Percentiles rank a stretch among this genome's conserved stretches.
Conservation (phyloP, 176 grass and related monocot species). For the Oryza officinalis region DNA sequence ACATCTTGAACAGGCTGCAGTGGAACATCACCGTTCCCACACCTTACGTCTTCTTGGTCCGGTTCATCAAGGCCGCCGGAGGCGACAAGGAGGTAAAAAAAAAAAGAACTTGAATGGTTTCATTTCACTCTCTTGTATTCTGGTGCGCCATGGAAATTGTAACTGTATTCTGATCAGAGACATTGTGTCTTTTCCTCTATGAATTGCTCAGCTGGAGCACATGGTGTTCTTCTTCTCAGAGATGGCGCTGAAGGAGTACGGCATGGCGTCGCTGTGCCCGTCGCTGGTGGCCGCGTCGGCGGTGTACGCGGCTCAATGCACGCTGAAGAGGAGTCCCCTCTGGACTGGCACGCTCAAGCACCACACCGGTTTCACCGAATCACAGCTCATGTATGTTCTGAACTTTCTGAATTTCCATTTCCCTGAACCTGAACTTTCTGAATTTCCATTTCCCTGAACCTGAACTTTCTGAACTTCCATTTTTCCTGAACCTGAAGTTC, state of each 20-base stretch:
- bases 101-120: neutral
- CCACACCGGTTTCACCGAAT: constrained; percentile 56
- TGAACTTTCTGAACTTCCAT: neutral
- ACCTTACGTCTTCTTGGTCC: constrained; percentile 60
- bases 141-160: neutral
- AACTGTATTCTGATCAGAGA: constrained; percentile 1
- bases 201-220: constrained; percentile 45
- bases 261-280: constrained; percentile 31
- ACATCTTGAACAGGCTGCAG: constrained; percentile 64
- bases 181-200: neutral
- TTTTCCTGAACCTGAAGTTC: too few species aligned
- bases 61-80: constrained; percentile 67
- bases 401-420: neutral
- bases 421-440: neutral
- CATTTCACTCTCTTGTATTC: neutral
- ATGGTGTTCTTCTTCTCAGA: constrained; percentile 69
- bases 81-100: constrained; percentile 56
- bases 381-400: constrained; percentile 48
- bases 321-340: constrained; percentile 63
- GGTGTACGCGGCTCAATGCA: constrained; percentile 64
- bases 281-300: constrained; percentile 57
- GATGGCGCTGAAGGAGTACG: constrained; percentile 60
- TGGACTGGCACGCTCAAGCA: constrained; percentile 67
- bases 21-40: constrained; percentile 84
- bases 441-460: neutral